Base-by-base conservation (phyloP, 192 early-diverging fungal species). In the Coemansia umbellata region DNA sequence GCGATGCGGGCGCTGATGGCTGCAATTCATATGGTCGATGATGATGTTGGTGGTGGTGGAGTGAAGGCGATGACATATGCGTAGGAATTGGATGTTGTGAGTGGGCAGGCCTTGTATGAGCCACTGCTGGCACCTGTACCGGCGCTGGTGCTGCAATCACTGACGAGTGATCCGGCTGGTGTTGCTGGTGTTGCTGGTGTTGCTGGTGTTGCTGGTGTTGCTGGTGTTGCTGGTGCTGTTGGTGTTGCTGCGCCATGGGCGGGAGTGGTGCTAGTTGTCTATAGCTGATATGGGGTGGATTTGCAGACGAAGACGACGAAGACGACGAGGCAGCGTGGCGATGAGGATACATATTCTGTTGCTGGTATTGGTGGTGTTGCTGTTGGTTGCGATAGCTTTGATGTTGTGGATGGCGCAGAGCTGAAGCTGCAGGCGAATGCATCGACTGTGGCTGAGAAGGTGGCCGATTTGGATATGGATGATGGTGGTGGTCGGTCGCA, bases 21-120 rank as follows among this genome's bases (percentile, higher is more conserved):
- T 67, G 71, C 24, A 74, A 41, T 11, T 74, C 71, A 49, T 74
- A 74, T 21, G 71, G 71, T 14, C 71, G 59, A 24, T 62, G 63
- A 35, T 48, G 59, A 19, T 37, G 35, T 18, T 26, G 47, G n/a
- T 30, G 19, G 26, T 37, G 35, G 36, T 26, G 47, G n/a, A 21
- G 19, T 33, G 32, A 32, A n/a, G 24, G 23, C 55, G 43, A 45
- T n/a, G n/a, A n/a, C 15, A 49, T n/a, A 49, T 49, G 47, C 26
- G 43, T 45, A 8, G 43, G 43, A 22, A 13, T 22, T n/a, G 47
- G 47, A 26, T 49, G 47, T 14, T 49, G 47, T 5, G 43, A 45
- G 22, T 22, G 24, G 14, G 17, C 43, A 2, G 10, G 23, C 24
- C 5, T 11, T 28, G 43, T 5, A 26, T 27, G 43, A 14, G 43